Evolutionary conservation across 805 yeast genomes (phyloP), one percentile per base, ranked within the genome.

Genomic region (Zygotorulaspora danielsina): DNA sequence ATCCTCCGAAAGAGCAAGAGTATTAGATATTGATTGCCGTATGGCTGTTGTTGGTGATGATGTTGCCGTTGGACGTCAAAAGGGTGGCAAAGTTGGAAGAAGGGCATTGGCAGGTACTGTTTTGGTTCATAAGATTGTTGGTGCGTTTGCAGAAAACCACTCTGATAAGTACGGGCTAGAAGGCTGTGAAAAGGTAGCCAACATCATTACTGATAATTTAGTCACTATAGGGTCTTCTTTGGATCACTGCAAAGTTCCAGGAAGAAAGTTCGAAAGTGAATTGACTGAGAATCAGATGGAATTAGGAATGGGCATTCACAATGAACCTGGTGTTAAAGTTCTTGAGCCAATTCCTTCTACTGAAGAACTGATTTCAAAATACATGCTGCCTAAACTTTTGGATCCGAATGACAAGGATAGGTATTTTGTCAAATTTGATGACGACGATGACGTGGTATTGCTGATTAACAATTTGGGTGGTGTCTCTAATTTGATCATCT

Each of bases 251-350:
- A 78, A 84, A 30, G 94, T 89, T 16, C 97, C 97, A 4, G 95
- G 95, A 4, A 76, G 84, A 52, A 74, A 71, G 40, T 72, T 70
- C 39, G 81, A 75, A 53, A 67, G 70, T 21, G 59, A 64, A 39
- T 72, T 86, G 45, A 72, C 65, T 19, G 71, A 63, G 3, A 68
- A 78, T 42, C 86, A 84, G 61, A 81, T 84, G 57, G 97, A 89
- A 61, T 72, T 89, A 42, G 97, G 97, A 19, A 81, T 89, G 79
- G 97, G 97, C 32, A 89, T 89, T 45, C 97, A 89, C 64, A 89
- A 89, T 55, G 97, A 89, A 61, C 93, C 96, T 1, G 97, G 97
- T 45, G 79, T 79, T 42, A 70, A 73, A 54, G 54, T 63, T 11
- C 48, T 70, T 17, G 65, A 65, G 12, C 71, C 72, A 38, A 76